A percentile compares a stretch with the other conserved stretches of the same genome.
phyloP scores from a whole-genome alignment of 2,329 filamentous ascomycete species.

The Pseudopithomyces maydicus region DNA sequence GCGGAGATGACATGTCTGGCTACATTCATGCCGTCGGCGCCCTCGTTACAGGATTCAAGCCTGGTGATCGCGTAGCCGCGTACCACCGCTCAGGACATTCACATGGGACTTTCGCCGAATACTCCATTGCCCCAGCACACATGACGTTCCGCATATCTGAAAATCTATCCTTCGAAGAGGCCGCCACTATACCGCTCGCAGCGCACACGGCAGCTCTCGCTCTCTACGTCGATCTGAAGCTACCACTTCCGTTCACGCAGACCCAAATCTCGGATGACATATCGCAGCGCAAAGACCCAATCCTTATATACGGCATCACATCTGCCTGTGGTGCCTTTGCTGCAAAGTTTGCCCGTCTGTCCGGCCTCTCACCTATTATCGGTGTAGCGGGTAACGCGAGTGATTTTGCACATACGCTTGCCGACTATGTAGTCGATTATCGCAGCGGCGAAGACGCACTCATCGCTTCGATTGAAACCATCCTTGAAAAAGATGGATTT shows the following conservation, averaged over 20 bases:
- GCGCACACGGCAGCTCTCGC: conserved; percentile 54
- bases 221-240: conserved; percentile 49
- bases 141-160: conserved; percentile 63
- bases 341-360: conserved; percentile 46
- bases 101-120: conserved; percentile 65
- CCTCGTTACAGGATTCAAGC: conserved; percentile 62
- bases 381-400: conserved; percentile 47
- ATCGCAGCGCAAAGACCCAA: conserved; percentile 7
- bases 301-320: conserved; percentile 50
- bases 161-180: conserved; percentile 57
- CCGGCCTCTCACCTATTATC: conserved; percentile 51
- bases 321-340: conserved; percentile 49
- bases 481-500: conserved; percentile 49
- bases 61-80: conserved; percentile 62
- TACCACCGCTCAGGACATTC: conserved; percentile 60
- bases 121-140: conserved; percentile 60
- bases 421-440: conserved; percentile 58
- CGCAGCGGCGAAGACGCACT: conserved; percentile 60
- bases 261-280: not conserved
- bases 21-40: conserved; percentile 60
- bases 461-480: conserved; percentile 42
- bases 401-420: conserved; percentile 43
- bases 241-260: conserved; percentile 30
- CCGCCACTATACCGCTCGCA: conserved; percentile 53
- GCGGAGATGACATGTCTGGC: conserved; percentile 62